phyloP scores from a whole-genome alignment of 179 eudicot species.

The Beta lomatogona region DNA sequence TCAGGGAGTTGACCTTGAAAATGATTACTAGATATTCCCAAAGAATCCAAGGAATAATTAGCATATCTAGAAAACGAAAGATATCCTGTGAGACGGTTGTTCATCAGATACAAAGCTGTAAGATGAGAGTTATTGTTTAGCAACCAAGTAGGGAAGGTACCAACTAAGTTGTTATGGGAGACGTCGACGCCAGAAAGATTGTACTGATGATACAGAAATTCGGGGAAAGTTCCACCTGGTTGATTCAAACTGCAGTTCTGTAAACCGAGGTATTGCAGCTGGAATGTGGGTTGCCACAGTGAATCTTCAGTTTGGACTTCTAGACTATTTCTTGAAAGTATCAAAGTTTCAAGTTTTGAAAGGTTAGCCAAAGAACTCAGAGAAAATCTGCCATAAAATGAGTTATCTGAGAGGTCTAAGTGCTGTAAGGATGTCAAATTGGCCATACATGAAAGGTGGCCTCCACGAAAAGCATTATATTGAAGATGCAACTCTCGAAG shows the following conservation, averaged over 20 bases:
- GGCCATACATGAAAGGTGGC: no score
- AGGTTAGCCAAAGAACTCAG: no score
- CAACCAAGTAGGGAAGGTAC: neutral
- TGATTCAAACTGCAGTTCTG: neutral
- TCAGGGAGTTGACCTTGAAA: neutral
- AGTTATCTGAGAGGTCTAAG: no score
- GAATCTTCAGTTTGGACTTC: neutral
- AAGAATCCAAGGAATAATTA: no score
- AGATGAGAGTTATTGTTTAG: neutral
- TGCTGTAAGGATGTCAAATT: no score
- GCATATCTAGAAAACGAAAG: neutral
- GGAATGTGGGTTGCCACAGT: neutral
- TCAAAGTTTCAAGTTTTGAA: no score
- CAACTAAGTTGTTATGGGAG: neutral
- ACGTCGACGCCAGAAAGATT: neutral
- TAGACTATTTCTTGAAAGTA: neutral
- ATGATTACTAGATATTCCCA: no score
- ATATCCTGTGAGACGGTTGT: neutral
- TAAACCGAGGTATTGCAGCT: neutral
- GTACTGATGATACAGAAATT: neutral
- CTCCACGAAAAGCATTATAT: no score
- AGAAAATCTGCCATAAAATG: no score
- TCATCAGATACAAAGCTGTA: no score
- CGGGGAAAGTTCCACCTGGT: no score
- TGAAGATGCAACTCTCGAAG: no score